Conservation (phyloP, 208 protist species). For the Herpetomonas samuelpessoai region DNA sequence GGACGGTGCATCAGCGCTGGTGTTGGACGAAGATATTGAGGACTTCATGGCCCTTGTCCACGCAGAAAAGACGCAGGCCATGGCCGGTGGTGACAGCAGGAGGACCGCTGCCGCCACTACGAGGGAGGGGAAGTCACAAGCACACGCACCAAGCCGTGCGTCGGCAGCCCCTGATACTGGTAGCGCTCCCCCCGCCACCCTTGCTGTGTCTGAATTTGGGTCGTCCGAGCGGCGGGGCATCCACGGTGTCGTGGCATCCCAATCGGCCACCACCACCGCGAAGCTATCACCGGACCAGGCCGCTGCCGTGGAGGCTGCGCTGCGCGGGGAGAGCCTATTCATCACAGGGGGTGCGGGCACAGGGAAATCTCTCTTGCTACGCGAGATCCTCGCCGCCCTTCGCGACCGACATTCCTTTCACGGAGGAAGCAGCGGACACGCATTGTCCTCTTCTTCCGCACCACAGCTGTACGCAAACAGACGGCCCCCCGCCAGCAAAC, state of each 20-base stretch:
- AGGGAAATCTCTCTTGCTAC: conserved; percentile 54
- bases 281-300: conserved; percentile 22
- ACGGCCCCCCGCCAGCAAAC: background rate
- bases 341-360: conserved; percentile 65
- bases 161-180: background rate
- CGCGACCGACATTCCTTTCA: background rate
- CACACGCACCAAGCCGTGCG: background rate
- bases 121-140: conserved; percentile 1
- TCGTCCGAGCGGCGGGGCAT: no score
- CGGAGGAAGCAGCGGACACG: no score
- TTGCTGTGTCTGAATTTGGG: no score
- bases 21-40: conserved; percentile 29
- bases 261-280: background rate
- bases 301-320: conserved; percentile 23
- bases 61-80: background rate
- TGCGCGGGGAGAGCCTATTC: conserved; percentile 37
- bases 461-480: background rate
- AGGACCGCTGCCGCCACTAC: background rate
- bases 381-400: conserved; percentile 29
- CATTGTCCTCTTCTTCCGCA: conserved; percentile 11
- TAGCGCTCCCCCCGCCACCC: conserved; percentile 2
- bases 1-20: background rate
- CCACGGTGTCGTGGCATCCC: no score
- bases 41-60: conserved; percentile 24
- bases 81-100: background rate